Base-by-base conservation (phyloP, 2,329 filamentous ascomycete genomes). In the Aspergillus ibericus region DNA sequence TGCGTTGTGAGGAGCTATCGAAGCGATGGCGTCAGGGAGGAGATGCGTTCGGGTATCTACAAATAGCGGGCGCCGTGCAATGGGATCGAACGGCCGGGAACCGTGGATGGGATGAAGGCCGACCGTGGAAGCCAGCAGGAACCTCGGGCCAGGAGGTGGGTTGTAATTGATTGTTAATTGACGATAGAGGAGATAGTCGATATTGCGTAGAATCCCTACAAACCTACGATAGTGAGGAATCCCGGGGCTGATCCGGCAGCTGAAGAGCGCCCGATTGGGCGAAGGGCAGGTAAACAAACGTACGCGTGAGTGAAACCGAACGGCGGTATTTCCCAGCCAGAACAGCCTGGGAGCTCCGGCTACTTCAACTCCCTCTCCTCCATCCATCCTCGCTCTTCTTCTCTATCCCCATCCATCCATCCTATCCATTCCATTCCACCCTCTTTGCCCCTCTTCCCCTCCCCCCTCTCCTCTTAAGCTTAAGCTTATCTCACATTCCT, bases 261-360 rank as follows among this genome's bases (percentile, higher is more conserved):
- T 10, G 35, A 27, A 40, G 15, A 22, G 34, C 25, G 50, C 59
- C 51, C 49, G 53, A 66, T 51, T 20, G 38, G 65, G 61, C 58
- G n/a, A 65, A 66, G 55, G 65, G 58, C 61, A 44, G 46, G 65
- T 66, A 66, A 66, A 67, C 65, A 66, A 67, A 60, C 63, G 54
- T 55, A 64, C 63, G 63, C 56, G 59, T 53, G 60, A 60, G 58
- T 53, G 53, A 57, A 55, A 55, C 6, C 46, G 27, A 29, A 29
- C 27, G 27, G 27, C 6, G 16, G 32, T 38, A 52, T 53, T 48
- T 49, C 55, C 27, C 27, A 29, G 6, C 8, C 6, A 8, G 27
- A 29, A 7, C 27, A 29, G 9, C 27, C 9, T 9, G 8, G 27
- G n/a, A n/a, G n/a, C n/a, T n/a, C 27, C 27, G 27, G 27, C 6